Conservation (phyloP, 139 green algal genomes). For the Picochlorum sp. region DNA sequence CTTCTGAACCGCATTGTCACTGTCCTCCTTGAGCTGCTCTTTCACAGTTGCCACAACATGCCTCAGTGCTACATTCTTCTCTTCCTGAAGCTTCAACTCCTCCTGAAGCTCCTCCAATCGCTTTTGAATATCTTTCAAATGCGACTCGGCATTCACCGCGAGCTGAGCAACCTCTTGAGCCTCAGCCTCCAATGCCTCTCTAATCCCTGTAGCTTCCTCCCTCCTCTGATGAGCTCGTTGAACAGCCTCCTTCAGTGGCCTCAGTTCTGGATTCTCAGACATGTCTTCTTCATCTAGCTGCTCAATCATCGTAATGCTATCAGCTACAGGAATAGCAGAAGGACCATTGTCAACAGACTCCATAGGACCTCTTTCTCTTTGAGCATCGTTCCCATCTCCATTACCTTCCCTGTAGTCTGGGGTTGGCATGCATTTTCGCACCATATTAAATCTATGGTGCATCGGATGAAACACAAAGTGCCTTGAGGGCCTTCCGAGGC, state of each 20-base stretch:
- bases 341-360: background rate
- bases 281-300: conserved; percentile 8
- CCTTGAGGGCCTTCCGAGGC: too few relatives aligned
- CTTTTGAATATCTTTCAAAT: background rate
- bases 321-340: background rate
- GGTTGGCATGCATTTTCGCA: too few relatives aligned
- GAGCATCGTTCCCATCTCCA: too few relatives aligned
- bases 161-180: conserved; percentile 49
- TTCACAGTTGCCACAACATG: background rate
- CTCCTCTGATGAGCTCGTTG: conserved; percentile 21
- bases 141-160: conserved; percentile 38
- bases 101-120: conserved; percentile 11
- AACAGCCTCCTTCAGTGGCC: conserved; percentile 43
- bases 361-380: too few relatives aligned
- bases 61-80: background rate
- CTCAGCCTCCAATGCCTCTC: conserved; percentile 47
- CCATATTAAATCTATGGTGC: too few relatives aligned
- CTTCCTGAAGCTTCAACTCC: conserved; percentile 3
- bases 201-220: conserved; percentile 24
- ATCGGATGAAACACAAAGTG: too few relatives aligned
- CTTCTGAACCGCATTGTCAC: too few relatives aligned
- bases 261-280: conserved; percentile 37
- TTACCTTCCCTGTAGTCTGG: too few relatives aligned
- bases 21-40: too few relatives aligned
- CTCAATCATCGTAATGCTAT: background rate